phyloP scores from a whole-genome alignment of 2,329 filamentous ascomycete genomes.

The Stromatinia cepivora region DNA sequence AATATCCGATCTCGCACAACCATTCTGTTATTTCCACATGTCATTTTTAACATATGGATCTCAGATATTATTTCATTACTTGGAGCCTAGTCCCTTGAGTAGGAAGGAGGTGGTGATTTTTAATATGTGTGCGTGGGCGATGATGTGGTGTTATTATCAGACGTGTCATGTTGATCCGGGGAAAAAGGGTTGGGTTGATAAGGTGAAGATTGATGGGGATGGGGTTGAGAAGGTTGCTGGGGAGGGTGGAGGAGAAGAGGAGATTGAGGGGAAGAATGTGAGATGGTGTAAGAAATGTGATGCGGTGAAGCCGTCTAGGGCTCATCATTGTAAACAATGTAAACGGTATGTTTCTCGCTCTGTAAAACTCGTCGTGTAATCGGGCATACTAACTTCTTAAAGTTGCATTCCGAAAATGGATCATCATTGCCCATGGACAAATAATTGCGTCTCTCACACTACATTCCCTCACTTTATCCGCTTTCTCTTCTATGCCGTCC shows the following conservation, averaged over 20 bases:
- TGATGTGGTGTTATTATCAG: constrained; percentile 59
- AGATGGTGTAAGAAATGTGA: constrained; percentile 77
- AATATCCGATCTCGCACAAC: constrained; percentile 58
- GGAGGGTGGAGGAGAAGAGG: constrained; percentile 23
- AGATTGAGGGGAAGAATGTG: constrained; percentile 31
- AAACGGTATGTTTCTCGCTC: constrained; percentile 48
- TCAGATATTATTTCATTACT: constrained; percentile 66
- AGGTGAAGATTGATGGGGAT: constrained; percentile 13
- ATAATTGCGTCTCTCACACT: constrained; percentile 78
- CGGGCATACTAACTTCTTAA: constrained; percentile 11
- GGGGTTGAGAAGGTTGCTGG: constrained; percentile 31
- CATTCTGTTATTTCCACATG: constrained; percentile 65
- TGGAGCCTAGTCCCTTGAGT: constrained; percentile 61
- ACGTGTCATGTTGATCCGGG: constrained; percentile 60
- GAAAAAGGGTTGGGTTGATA: constrained; percentile 45
- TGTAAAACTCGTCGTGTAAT: background rate
- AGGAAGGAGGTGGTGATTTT: constrained; percentile 59
- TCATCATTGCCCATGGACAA: constrained; percentile 84
- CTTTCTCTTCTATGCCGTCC: constrained; percentile 67
- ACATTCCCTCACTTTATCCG: constrained; percentile 82
- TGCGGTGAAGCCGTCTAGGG: constrained; percentile 70
- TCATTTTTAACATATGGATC: constrained; percentile 70
- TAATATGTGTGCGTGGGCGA: constrained; percentile 57
- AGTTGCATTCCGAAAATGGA: constrained; percentile 79
- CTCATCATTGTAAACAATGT: constrained; percentile 81